Percentiles rank a stretch among this genome's conserved stretches.
Conservation (phyloP, 2,329 filamentous ascomycete species). For the Didymella pinodella region DNA sequence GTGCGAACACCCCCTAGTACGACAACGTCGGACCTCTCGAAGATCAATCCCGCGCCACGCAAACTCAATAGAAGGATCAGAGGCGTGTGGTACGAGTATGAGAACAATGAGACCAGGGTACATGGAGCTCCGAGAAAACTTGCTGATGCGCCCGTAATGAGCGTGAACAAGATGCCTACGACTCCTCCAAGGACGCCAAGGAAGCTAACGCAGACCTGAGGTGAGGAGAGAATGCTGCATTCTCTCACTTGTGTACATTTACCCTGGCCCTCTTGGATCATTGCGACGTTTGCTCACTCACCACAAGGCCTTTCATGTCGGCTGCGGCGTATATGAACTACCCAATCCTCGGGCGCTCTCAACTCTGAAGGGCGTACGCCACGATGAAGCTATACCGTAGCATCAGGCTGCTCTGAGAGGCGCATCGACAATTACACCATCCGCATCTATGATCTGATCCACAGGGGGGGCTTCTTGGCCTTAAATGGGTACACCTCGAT, state of each 20-base stretch:
- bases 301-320: background rate
- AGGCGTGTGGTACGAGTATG: constrained; percentile 51
- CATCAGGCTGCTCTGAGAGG: background rate
- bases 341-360: background rate
- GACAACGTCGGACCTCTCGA: constrained; percentile 15
- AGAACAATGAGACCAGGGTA: constrained; percentile 16
- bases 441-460: background rate
- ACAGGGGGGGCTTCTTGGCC: background rate
- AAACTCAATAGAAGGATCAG: constrained; percentile 47
- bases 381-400: background rate
- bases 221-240: background rate
- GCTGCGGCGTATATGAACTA: background rate
- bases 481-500: background rate
- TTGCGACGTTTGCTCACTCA: background rate
- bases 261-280: background rate
- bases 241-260: background rate
- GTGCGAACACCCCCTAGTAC: constrained; percentile 23
- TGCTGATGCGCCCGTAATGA: constrained; percentile 7
- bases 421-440: background rate
- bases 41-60: constrained; percentile 41
- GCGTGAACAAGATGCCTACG: constrained; percentile 4
- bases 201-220: constrained; percentile 8
- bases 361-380: no score
- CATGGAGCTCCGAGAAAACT: constrained; percentile 18
- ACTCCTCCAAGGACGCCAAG: constrained; percentile 14